phyloP scores from a whole-genome alignment of 805 yeast genomes.

The Saturnispora halmiae region DNA sequence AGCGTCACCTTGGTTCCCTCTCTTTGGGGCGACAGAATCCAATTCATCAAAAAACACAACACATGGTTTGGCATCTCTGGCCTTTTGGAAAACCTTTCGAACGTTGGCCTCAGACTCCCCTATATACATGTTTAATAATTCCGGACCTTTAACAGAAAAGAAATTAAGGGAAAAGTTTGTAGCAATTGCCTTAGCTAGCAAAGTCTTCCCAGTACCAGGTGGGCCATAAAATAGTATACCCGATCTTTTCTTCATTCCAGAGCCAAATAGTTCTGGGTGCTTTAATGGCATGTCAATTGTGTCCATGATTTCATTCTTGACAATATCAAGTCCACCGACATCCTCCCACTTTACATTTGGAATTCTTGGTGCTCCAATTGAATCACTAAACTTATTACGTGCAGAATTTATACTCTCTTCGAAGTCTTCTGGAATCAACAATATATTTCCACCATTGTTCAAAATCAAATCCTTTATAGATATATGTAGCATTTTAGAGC shows the following conservation, averaged over 20 bases:
- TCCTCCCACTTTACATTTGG: slow-evolving; percentile 97
- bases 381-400: slow-evolving; percentile 79
- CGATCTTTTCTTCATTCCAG: slow-evolving; percentile 86
- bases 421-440: slow-evolving; percentile 51
- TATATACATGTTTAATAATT: slow-evolving; percentile 90
- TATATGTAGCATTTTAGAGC: slow-evolving; percentile 21
- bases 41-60: slow-evolving; percentile 95
- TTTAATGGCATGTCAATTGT: slow-evolving; percentile 94
- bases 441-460: slow-evolving; percentile 49
- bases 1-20: slow-evolving; percentile 98
- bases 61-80: slow-evolving; percentile 95
- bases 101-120: slow-evolving; percentile 99
- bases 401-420: slow-evolving; percentile 69
- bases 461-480: slow-evolving; percentile 30
- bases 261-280: slow-evolving; percentile 80
- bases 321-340: slow-evolving; percentile 88
- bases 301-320: slow-evolving; percentile 87
- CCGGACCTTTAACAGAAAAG: slow-evolving; percentile 96
- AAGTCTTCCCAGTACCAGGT: slow-evolving; percentile 96
- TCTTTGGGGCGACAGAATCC: slow-evolving; percentile 96
- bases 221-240: slow-evolving; percentile 96
- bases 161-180: slow-evolving; percentile 90
- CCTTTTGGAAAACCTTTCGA: slow-evolving; percentile 84
- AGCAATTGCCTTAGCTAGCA: slow-evolving; percentile 94
- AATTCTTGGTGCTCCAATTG: slow-evolving; percentile 93